Evolutionary conservation across 176 grass and related monocot species (phyloP).

Genomic region (Phyllostachys edulis): DNA sequence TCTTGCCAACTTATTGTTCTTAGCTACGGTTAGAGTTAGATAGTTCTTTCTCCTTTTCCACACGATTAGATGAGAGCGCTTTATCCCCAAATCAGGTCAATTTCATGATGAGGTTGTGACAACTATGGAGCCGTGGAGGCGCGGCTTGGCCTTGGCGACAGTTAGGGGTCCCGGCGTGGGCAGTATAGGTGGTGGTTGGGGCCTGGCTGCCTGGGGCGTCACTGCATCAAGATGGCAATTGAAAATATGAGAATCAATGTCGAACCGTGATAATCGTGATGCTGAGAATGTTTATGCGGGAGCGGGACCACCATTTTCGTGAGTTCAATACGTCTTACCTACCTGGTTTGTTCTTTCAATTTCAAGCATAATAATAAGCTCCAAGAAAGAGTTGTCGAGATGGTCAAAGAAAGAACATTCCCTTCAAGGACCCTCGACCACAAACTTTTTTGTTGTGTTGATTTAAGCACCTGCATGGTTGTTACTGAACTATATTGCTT

Average conservation of each 20-base stretch:
- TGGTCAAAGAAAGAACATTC: neutral
- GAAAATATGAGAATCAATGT: conserved; percentile 57
- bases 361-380: conserved; percentile 11
- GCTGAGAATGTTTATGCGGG: conserved; percentile 53
- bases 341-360: neutral
- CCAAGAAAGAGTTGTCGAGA: neutral
- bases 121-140: too few relatives aligned
- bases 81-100: too few relatives aligned
- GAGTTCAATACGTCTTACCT: conserved; percentile 47
- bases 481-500: neutral
- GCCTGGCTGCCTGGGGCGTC: too few relatives aligned
- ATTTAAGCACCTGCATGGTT: neutral
- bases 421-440: neutral
- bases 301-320: conserved; percentile 68
- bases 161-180: too few relatives aligned
- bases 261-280: conserved; percentile 47
- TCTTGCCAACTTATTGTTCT: too few relatives aligned
- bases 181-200: too few relatives aligned
- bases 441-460: neutral
- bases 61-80: too few relatives aligned
- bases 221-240: conserved; percentile 36
- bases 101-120: too few relatives aligned
- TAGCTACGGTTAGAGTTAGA: too few relatives aligned
- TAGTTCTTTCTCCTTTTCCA: too few relatives aligned
- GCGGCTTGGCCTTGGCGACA: too few relatives aligned